Evolutionary conservation across 208 protist species (phyloP).

Genomic region (Trypanosoma congolense): DNA sequence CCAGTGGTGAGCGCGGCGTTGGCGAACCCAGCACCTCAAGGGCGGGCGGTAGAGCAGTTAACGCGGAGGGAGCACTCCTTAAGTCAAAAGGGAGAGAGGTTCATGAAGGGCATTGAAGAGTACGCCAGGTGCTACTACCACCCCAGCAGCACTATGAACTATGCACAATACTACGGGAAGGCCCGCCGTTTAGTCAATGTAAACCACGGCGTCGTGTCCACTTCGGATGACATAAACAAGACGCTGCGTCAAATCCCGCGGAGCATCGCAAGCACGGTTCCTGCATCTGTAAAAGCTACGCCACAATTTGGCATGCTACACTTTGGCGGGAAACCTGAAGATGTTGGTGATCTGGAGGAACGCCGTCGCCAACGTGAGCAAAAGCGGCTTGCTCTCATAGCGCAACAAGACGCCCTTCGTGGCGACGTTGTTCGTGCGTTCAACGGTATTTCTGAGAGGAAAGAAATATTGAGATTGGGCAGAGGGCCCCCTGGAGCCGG

Average conservation of each 20-base stretch:
- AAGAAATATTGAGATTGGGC: constrained; percentile 1
- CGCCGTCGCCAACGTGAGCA: constrained; percentile 33
- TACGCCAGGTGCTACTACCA: constrained; percentile 49
- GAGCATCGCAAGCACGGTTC: constrained; percentile 9
- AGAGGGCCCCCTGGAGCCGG: neutral
- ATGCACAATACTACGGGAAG: constrained; percentile 66
- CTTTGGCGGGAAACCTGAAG: constrained; percentile 38
- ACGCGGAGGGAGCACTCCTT: neutral
- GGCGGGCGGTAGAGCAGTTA: neutral
- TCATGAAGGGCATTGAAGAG: constrained; percentile 41
- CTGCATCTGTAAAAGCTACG: constrained; percentile 4
- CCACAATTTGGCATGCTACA: constrained; percentile 40
- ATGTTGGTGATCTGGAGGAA: constrained; percentile 31
- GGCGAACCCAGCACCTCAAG: neutral
- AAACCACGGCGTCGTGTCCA: constrained; percentile 3
- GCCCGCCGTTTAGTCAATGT: constrained; percentile 8
- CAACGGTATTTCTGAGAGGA: constrained; percentile 1
- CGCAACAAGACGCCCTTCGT: constrained; percentile 40
- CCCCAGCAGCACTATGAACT: constrained; percentile 30
- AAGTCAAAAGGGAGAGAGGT: constrained; percentile 1
- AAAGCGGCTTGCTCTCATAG: constrained; percentile 32
- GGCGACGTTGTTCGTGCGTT: constrained; percentile 8
- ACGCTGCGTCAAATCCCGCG: constrained; percentile 12
- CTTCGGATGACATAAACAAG: constrained; percentile 21
- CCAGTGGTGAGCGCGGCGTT: neutral